These are phyloP conservation scores for Microbotryum violaceum DNA, from an alignment of 1,284 basidiomycete species.

Conservation along the genomic window DNA sequence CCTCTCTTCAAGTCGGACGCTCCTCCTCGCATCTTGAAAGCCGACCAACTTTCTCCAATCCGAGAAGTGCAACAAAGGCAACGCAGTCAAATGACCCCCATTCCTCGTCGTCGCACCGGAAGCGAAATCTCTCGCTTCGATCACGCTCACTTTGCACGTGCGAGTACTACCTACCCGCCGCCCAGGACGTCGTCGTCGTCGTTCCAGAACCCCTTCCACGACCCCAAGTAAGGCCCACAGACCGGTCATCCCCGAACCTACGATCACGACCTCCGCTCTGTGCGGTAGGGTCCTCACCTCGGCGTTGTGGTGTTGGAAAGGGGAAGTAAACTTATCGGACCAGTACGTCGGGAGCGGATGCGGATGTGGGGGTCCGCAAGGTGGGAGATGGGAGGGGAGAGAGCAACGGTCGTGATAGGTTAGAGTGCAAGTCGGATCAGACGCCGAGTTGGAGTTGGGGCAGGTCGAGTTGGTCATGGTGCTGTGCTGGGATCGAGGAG, in stretches of 20 bases:
- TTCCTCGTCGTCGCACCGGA: slow-evolving; percentile 71
- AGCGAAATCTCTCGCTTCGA: slow-evolving; percentile 72
- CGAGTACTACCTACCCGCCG: too few species aligned
- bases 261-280: slow-evolving; percentile 59
- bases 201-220: slow-evolving; percentile 42
- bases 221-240: slow-evolving; percentile 62
- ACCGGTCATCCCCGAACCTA: slow-evolving; percentile 68
- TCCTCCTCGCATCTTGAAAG: slow-evolving; percentile 51
- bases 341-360: not conserved
- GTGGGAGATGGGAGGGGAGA: not conserved
- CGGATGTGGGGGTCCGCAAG: slow-evolving; percentile 1
- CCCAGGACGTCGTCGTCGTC: too few species aligned
- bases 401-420: too few species aligned
- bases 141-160: slow-evolving; percentile 36
- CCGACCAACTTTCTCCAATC: slow-evolving; percentile 37
- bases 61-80: slow-evolving; percentile 48
- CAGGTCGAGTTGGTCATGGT: too few species aligned
- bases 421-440: too few species aligned
- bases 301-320: slow-evolving; percentile 56
- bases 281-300: slow-evolving; percentile 50
- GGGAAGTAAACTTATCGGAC: slow-evolving; percentile 30
- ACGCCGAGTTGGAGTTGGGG: too few species aligned
- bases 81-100: slow-evolving; percentile 63
- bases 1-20: slow-evolving; percentile 54
- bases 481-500: too few species aligned